Conservation (phyloP, 2,329 filamentous ascomycete genomes). For the Stemphylium lycopersici region DNA sequence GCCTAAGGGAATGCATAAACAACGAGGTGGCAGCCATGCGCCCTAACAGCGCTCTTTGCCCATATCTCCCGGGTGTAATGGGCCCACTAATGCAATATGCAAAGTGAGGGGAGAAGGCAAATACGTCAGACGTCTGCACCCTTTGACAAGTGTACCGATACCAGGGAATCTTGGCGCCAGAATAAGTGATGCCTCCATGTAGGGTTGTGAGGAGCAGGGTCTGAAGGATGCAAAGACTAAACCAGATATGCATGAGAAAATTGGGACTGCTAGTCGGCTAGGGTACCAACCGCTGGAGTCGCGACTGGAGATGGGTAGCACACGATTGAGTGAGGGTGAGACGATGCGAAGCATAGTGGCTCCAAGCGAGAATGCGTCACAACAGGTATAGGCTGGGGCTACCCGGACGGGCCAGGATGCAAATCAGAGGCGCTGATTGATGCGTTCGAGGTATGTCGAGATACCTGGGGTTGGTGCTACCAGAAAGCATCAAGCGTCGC, state of each 20-base stretch:
- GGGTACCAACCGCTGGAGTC: slow-evolving; percentile 43
- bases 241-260: slow-evolving; percentile 31
- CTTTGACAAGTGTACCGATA: slow-evolving; percentile 36
- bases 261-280: slow-evolving; percentile 33
- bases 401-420: slow-evolving; percentile 30
- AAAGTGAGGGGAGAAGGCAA: slow-evolving; percentile 35
- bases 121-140: slow-evolving; percentile 43
- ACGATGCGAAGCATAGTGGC: slow-evolving; percentile 43
- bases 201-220: slow-evolving; percentile 11
- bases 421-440: slow-evolving; percentile 41
- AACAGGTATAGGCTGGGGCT: slow-evolving; percentile 42
- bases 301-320: slow-evolving; percentile 44
- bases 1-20: slow-evolving; percentile 42
- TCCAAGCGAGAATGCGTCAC: slow-evolving; percentile 40
- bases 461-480: slow-evolving; percentile 47
- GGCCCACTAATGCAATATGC: slow-evolving; percentile 44
- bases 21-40: slow-evolving; percentile 39
- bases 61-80: slow-evolving; percentile 36
- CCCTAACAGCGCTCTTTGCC: slow-evolving; percentile 21
- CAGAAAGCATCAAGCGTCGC: slow-evolving; percentile 31
- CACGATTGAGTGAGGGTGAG: slow-evolving; percentile 45
- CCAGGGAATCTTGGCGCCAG: slow-evolving; percentile 37
- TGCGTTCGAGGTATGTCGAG: slow-evolving; percentile 42
- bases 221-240: slow-evolving; percentile 38
- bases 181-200: slow-evolving; percentile 29